Evolutionary conservation across 2,329 filamentous ascomycete genomes (phyloP), one percentile per base, ranked within the genome.

Genomic region (Talaromyces atroroseus): DNA sequence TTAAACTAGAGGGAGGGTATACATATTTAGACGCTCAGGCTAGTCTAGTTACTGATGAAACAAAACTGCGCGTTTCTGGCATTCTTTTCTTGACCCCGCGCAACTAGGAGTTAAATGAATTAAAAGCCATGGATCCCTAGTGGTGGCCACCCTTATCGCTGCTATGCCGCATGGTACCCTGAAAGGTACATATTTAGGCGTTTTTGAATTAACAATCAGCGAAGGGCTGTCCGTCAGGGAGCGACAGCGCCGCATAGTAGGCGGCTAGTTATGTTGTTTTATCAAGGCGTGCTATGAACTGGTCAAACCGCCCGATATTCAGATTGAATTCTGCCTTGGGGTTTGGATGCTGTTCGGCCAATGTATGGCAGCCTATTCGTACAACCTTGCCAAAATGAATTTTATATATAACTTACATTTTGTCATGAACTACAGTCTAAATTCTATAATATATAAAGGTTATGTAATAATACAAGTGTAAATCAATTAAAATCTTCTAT

Each of bases 21-120:
- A 32, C 36, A 20, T 21, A 21, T 7, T 21, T 8, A 34, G 40
- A 38, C 20, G 23, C 38, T 36, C 11, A 26, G 14, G 2, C 29
- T 52, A 7, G 8, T 34, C 20, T 36, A 46, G 8, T 36, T 36
- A 18, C 45, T 21, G 23, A 29, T 53, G 50, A 53, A 53, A 53
- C 50, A 46, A 21, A 46, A 42, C 40, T 53, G 50, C 40, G 50
- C 50, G 50, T 18, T 36, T 53, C 40, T 18, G 29, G 26, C 8
- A 24, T 45, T 18, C 7, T 34, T 23, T 52, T 1, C 38, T 18
- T 8, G n/a, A 52, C 23, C 16, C 20, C 45, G 29, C 50, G 18
- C 20, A 29, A 16, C 1, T 24, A 8, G 12, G 40, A 12, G 20
- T 16, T 36, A 40, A 20, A 34, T 23, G 32, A 53, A 53, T 46